Evolutionary conservation across 2,329 filamentous ascomycete genomes (phyloP).

Genomic region (Rhinocladiella mackenziei): DNA sequence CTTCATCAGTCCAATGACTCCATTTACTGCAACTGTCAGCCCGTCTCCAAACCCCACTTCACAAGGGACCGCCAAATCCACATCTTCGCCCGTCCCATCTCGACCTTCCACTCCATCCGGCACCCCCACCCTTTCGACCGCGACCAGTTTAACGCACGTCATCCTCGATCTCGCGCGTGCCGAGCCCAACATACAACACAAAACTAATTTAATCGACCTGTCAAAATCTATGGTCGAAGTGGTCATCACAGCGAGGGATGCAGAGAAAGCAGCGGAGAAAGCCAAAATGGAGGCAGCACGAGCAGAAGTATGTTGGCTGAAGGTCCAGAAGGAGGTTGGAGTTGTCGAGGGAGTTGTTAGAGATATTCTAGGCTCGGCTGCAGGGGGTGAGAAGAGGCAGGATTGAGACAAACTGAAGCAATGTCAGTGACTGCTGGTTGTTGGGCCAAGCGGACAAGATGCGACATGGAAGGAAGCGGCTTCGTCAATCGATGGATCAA

Average conservation of each 20-base stretch:
- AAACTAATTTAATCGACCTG: conserved; percentile 27
- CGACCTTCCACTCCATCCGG: conserved; percentile 1
- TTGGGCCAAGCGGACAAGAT: too few species aligned
- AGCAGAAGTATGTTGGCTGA: conserved; percentile 27
- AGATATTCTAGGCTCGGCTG: not conserved
- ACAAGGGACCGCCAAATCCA: conserved; percentile 9
- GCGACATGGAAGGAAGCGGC: too few species aligned
- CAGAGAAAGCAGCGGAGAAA: conserved; percentile 32
- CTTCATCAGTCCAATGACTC: conserved; percentile 16
- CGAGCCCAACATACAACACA: conserved; percentile 16
- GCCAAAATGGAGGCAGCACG: conserved; percentile 30
- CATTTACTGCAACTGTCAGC: conserved; percentile 22
- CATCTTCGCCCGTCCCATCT: conserved; percentile 3
- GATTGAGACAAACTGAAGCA: not conserved
- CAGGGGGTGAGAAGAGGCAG: not conserved
- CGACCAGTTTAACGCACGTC: conserved; percentile 28
- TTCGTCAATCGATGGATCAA: too few species aligned
- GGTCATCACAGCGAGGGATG: conserved; percentile 29
- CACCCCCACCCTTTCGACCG: conserved; percentile 22
- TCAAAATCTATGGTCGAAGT: conserved; percentile 30
- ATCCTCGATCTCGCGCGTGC: conserved; percentile 28
- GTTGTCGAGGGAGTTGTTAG: conserved; percentile 11
- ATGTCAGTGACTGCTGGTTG: too few species aligned
- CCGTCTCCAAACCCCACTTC: conserved; percentile 22
- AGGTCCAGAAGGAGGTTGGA: conserved; percentile 15